Evolutionary conservation across 208 protist genomes (phyloP).

Genomic region (Trypanosoma avium): DNA sequence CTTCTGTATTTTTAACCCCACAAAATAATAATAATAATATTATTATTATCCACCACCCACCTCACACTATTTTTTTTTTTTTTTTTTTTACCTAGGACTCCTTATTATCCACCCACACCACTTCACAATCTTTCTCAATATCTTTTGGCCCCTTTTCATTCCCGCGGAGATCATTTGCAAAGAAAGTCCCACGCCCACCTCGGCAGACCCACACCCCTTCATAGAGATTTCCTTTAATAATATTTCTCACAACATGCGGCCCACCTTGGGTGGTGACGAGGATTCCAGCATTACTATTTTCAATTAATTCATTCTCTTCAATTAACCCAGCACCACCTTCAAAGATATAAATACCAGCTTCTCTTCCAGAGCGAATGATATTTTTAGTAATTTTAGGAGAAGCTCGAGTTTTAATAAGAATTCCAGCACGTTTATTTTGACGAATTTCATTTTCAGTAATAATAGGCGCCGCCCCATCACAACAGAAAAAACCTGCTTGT

Average conservation of each 20-base stretch:
- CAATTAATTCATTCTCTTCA: slow-evolving; percentile 65
- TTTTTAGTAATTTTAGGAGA: slow-evolving; percentile 70
- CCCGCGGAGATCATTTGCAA: slow-evolving; percentile 80
- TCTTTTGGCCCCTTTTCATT: slow-evolving; percentile 79
- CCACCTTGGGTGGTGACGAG: slow-evolving; percentile 75
- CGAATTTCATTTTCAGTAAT: slow-evolving; percentile 79
- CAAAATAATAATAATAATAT: too few species aligned
- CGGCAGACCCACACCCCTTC: slow-evolving; percentile 92
- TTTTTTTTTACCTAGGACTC: slow-evolving; percentile 20
- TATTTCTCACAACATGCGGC: slow-evolving; percentile 78
- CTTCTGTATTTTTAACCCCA: too few species aligned
- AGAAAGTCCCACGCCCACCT: slow-evolving; percentile 65
- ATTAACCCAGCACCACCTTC: slow-evolving; percentile 74
- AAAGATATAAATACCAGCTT: slow-evolving; percentile 89
- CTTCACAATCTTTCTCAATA: slow-evolving; percentile 51
- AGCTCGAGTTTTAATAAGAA: slow-evolving; percentile 78
- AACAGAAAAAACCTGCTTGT: slow-evolving; percentile 85
- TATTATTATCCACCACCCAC: not conserved
- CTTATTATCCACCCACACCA: slow-evolving; percentile 67
- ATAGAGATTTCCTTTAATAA: slow-evolving; percentile 69
- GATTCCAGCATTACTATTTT: slow-evolving; percentile 81
- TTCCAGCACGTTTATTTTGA: slow-evolving; percentile 70
- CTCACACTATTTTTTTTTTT: not conserved
- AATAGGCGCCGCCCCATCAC: slow-evolving; percentile 57
- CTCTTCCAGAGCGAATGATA: slow-evolving; percentile 73